phyloP scores from a whole-genome alignment of 768 basidiomycete species.

The Pisolithus sp. region DNA sequence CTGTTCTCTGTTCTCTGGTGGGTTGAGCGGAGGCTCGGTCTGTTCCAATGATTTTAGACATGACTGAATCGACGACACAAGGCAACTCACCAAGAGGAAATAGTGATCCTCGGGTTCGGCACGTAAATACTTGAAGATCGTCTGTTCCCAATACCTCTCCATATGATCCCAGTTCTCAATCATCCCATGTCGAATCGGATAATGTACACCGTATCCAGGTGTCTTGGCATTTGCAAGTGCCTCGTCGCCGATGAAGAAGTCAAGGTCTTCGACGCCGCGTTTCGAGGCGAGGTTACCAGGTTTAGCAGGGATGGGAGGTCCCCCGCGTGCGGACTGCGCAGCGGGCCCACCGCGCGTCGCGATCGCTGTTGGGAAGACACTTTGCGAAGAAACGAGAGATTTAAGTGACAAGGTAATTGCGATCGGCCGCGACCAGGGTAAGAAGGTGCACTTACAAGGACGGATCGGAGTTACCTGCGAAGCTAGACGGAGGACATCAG shows the following conservation, averaged over 20 bases:
- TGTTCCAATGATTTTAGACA: constrained; percentile 26
- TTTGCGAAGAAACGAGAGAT: constrained; percentile 21
- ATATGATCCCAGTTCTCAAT: constrained; percentile 99
- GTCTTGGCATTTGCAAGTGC: constrained; percentile 95
- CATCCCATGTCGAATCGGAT: constrained; percentile 95
- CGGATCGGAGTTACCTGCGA: constrained; percentile 98
- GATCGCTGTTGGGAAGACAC: constrained; percentile 97
- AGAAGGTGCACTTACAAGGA: constrained; percentile 69
- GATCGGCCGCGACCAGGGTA: not conserved
- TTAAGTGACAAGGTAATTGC: not conserved
- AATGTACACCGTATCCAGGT: constrained; percentile 87
- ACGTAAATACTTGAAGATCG: constrained; percentile 98
- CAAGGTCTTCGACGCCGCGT: constrained; percentile 96
- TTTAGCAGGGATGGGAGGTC: constrained; percentile 75
- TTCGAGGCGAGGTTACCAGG: constrained; percentile 92
- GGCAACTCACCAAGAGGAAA: constrained; percentile 81
- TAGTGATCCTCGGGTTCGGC: constrained; percentile 99
- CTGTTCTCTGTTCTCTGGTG: constrained; percentile 98
- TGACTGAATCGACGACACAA: not conserved
- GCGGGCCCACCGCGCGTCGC: constrained; percentile 73
- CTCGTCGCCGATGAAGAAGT: constrained; percentile 99
- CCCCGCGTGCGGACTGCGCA: constrained; percentile 50
- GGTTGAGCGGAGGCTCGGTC: constrained; percentile 99
- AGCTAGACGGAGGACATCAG: constrained; percentile 42
- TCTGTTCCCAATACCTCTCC: constrained; percentile 99